Base-by-base conservation (phyloP, 345 rosid species). In the Camelina hispida region DNA sequence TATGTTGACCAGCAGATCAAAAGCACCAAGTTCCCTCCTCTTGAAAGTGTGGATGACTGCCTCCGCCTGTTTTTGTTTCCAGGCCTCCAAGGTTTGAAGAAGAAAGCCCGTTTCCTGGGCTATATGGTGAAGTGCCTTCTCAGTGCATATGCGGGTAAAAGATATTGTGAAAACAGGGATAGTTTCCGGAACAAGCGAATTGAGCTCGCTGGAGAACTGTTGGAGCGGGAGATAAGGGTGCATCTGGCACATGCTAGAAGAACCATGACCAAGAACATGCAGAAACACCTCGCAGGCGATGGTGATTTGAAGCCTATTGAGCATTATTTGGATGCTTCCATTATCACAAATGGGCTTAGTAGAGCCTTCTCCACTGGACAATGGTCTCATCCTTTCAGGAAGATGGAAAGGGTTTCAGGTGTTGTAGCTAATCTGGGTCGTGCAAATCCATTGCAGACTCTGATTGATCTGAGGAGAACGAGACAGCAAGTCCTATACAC, bases 341-440 rank as follows among this genome's bases (percentile, higher is more conserved):
- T 95, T 42, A 81, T 95, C 34, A 87, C 97, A 53, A 92, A 95
- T 80, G 97, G 97, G 48, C 84, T 95, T 25, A 81, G 85, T 2
- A 87, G 99, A 83, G 99, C 99, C 42, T 95, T 95, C 80, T 92
- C 99, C 34, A 92, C 99, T 79, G 99, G 99, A 70, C 93, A 96
- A 18, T 91, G 98, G 99, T 88, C 87, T 14, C 99, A 95, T 81
- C 92, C 96, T 51, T 91, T 69, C 60, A 87, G 86, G 82, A 85
- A 70, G 70, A 88, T 84, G 81, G 99, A 95, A 81, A 89, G 97
- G 69, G 84, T 88, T 60, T 90, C 97, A 23, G 99, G 99, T 58
- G 97, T 92, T 37, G 97, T 92, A 47, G 96, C 92, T 17, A 95
- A 88, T 68, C 83, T 95, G 53, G 86, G 97, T 44, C 90, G 96